A percentile compares a stretch with the other conserved stretches of the same genome.
phyloP scores from a whole-genome alignment of 306 rosid species.

The Gastrolobium bilobum region DNA sequence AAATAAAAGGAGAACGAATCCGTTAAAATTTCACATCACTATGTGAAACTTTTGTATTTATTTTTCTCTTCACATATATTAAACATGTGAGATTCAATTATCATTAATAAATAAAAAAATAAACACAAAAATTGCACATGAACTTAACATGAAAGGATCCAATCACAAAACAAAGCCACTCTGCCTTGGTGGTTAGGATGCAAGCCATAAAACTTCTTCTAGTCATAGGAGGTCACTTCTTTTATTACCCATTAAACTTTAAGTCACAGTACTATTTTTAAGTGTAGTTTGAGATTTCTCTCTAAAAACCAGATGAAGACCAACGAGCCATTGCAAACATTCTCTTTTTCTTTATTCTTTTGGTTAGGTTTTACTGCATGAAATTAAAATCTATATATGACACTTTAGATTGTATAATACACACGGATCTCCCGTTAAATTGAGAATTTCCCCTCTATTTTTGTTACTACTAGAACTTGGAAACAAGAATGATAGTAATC shows the following conservation, averaged over 20 bases:
- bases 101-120: too few relatives aligned
- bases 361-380: background rate
- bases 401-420: background rate
- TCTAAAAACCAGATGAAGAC: background rate
- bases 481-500: background rate
- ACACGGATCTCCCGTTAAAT: background rate
- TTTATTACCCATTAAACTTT: background rate
- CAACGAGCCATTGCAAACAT: background rate
- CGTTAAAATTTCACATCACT: too few relatives aligned
- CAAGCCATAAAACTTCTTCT: conserved; percentile 4
- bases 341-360: background rate
- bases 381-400: conserved; percentile 12
- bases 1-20: too few relatives aligned
- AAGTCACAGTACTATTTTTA: background rate
- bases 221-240: background rate
- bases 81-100: too few relatives aligned
- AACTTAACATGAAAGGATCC: too few relatives aligned
- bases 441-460: background rate
- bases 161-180: background rate
- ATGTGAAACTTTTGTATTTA: too few relatives aligned
- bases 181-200: conserved; percentile 25
- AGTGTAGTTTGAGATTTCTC: background rate
- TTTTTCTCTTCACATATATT: too few relatives aligned
- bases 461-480: background rate
- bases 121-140: too few relatives aligned